These are phyloP conservation scores for Schizopora paradoxa DNA, from an alignment of 1,284 basidiomycete species.

Conservation along the genomic window DNA sequence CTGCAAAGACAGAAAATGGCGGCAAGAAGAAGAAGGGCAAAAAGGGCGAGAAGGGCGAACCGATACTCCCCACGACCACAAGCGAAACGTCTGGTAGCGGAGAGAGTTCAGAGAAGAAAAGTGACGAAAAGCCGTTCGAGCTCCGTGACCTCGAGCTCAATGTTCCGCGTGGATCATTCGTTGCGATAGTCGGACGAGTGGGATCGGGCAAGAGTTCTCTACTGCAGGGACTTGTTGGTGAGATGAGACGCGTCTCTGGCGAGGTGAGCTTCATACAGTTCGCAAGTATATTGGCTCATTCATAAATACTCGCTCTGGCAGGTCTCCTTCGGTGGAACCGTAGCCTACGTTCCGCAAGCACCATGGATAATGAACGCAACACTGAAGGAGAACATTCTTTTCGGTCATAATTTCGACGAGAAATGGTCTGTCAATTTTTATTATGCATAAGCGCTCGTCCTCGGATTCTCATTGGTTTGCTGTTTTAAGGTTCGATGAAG, in stretches of 20 bases:
- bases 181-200: slow-evolving; percentile 40
- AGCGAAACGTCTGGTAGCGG: neutral
- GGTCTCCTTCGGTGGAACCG: slow-evolving; percentile 59
- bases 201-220: slow-evolving; percentile 35
- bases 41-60: neutral
- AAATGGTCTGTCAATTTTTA: slow-evolving; percentile 35
- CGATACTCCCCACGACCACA: neutral
- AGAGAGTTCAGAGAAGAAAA: slow-evolving; percentile 2
- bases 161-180: slow-evolving; percentile 36
- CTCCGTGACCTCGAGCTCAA: slow-evolving; percentile 34
- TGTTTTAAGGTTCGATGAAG: slow-evolving; percentile 43
- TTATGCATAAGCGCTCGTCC: slow-evolving; percentile 6
- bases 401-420: slow-evolving; percentile 57
- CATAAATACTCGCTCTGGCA: too few relatives aligned
- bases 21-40: slow-evolving; percentile 1
- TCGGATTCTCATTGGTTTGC: slow-evolving; percentile 26
- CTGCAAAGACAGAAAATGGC: slow-evolving; percentile 1
- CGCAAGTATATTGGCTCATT: too few relatives aligned
- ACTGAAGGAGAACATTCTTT: slow-evolving; percentile 60
- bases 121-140: slow-evolving; percentile 31
- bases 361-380: slow-evolving; percentile 80
- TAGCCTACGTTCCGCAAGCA: slow-evolving; percentile 73
- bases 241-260: neutral
- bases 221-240: slow-evolving; percentile 1
- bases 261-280: too few relatives aligned